phyloP scores from a whole-genome alignment of 495 filamentous ascomycete species.

The Penicillium silybi region DNA sequence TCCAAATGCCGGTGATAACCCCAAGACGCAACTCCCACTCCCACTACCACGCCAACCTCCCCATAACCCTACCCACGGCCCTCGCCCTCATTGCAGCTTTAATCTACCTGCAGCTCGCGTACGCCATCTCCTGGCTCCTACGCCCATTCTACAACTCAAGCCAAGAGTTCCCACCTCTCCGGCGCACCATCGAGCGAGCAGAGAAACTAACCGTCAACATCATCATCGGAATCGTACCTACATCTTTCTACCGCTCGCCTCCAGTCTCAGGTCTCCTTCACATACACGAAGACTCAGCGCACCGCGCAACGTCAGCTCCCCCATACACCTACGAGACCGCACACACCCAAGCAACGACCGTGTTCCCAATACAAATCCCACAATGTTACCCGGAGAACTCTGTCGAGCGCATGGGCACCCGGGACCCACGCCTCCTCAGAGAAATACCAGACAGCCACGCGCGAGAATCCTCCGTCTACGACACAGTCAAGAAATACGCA shows the following conservation, averaged over 20 bases:
- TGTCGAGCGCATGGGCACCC: not conserved
- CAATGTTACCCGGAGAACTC: not conserved
- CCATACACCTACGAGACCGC: not conserved
- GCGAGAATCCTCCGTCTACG: conserved; percentile 1
- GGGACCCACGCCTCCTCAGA: not conserved
- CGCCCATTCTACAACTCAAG: conserved; percentile 8
- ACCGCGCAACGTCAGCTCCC: not conserved
- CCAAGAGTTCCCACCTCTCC: conserved; percentile 13
- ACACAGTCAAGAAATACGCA: not conserved
- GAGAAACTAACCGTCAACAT: conserved; percentile 13
- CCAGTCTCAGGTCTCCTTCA: conserved; percentile 2
- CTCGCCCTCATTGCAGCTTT: conserved; percentile 11
- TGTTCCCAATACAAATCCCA: not conserved
- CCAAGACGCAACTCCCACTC: not conserved
- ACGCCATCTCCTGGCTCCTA: conserved; percentile 16
- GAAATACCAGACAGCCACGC: not conserved
- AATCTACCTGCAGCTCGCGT: conserved; percentile 19
- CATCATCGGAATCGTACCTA: conserved; percentile 12
- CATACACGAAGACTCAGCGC: not conserved
- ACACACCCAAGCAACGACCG: not conserved
- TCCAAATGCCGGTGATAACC: not conserved
- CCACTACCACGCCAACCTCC: conserved; percentile 10
- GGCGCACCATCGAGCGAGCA: conserved; percentile 1
- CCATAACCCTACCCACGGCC: conserved; percentile 10
- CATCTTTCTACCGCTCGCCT: conserved; percentile 13